Conservation (phyloP, 306 rosid genomes). For the Crotalaria pallida region DNA sequence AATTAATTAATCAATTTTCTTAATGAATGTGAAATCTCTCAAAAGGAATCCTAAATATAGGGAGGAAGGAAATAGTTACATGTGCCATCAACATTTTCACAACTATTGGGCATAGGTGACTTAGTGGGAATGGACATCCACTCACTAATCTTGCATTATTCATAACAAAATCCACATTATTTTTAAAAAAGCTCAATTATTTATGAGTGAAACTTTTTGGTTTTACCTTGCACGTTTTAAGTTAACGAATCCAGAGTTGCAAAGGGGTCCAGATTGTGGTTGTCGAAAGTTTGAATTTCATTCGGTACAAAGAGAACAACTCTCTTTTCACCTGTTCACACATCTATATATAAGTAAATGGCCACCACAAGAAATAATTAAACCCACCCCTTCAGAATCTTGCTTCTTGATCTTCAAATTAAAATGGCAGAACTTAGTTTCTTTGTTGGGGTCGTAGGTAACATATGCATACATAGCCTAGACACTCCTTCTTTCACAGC, state of each 20-base stretch:
- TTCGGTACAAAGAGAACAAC: neutral
- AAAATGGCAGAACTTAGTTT: conserved; percentile 45
- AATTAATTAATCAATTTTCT: too few species aligned
- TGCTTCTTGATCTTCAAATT: neutral
- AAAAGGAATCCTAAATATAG: too few species aligned
- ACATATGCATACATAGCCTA: neutral
- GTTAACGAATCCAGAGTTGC: neutral
- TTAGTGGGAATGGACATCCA: too few species aligned
- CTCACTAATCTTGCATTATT: too few species aligned
- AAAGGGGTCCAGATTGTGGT: neutral
- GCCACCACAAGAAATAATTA: neutral
- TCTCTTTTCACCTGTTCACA: neutral
- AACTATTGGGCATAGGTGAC: too few species aligned
- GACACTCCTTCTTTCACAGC: neutral
- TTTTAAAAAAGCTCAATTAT: too few species aligned
- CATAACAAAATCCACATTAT: too few species aligned
- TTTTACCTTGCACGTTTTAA: too few species aligned
- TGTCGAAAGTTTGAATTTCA: neutral
- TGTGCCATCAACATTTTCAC: too few species aligned
- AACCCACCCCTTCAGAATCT: neutral
- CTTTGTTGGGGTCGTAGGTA: conserved; percentile 54
- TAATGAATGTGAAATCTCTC: too few species aligned
- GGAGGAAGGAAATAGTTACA: too few species aligned
- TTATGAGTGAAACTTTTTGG: too few species aligned
- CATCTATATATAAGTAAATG: conserved; percentile 17